Conservation (phyloP, 371 early-diverging fungal species). For the Lichtheimia ramosa region DNA sequence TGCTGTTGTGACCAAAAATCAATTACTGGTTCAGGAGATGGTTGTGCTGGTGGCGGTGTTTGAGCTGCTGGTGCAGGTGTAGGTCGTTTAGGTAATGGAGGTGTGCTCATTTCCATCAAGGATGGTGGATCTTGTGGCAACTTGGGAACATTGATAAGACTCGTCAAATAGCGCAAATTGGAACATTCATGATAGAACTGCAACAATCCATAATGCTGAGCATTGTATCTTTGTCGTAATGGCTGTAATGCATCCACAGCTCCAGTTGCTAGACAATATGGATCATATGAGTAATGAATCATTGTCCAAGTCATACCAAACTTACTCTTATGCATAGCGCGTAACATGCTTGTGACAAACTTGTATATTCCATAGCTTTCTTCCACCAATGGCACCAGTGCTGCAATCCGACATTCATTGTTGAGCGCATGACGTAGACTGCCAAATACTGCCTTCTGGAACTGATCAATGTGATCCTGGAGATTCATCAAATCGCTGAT, state of each 20-base stretch:
- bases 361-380: slow-evolving; percentile 95
- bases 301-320: background rate
- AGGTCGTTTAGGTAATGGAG: slow-evolving; percentile 39
- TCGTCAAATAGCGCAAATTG: slow-evolving; percentile 87
- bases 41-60: slow-evolving; percentile 48
- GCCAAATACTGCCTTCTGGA: slow-evolving; percentile 86
- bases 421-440: slow-evolving; percentile 83
- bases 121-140: slow-evolving; percentile 80
- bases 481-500: slow-evolving; percentile 91
- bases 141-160: slow-evolving; percentile 89
- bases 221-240: slow-evolving; percentile 83
- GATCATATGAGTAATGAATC: background rate
- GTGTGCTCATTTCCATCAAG: slow-evolving; percentile 54
- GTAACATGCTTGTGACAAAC: slow-evolving; percentile 92
- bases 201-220: slow-evolving; percentile 81
- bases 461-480: slow-evolving; percentile 87
- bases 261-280: slow-evolving; percentile 41
- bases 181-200: slow-evolving; percentile 93
- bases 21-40: slow-evolving; percentile 60
- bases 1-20: slow-evolving; percentile 65
- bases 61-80: slow-evolving; percentile 12
- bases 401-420: slow-evolving; percentile 94
- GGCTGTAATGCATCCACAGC: slow-evolving; percentile 89
- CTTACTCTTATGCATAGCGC: slow-evolving; percentile 94
- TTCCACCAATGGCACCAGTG: slow-evolving; percentile 95